Conservation (phyloP, 2,329 filamentous ascomycete genomes). For the Didymella pinodella region DNA sequence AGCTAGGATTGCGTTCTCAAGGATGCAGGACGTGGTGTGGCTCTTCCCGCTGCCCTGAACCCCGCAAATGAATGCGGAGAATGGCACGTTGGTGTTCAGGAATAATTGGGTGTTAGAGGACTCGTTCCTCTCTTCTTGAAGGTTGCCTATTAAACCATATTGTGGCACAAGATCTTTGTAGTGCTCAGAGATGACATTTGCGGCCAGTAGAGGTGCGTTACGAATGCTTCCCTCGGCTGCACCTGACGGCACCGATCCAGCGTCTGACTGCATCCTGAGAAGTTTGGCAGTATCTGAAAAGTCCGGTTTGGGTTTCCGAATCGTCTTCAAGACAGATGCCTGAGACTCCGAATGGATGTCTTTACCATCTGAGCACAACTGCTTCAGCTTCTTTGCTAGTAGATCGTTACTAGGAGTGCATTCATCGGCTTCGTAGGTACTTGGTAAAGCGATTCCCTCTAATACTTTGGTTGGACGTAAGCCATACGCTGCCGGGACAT, state of each 20-base stretch:
- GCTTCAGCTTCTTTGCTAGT: conserved; percentile 4
- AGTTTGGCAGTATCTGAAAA: conserved; percentile 7
- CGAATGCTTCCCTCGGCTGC: conserved; percentile 13
- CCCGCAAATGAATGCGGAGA: conserved; percentile 69
- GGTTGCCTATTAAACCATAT: conserved; percentile 21
- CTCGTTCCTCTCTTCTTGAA: neutral
- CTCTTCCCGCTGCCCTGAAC: conserved; percentile 70
- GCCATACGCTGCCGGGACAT: neutral
- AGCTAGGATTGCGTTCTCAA: conserved; percentile 55
- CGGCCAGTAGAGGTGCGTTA: conserved; percentile 22
- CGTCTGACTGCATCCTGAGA: neutral
- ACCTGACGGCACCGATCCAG: neutral
- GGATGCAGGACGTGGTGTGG: conserved; percentile 65
- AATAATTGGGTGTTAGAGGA: conserved; percentile 45
- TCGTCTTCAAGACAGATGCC: too few relatives aligned
- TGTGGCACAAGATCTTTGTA: conserved; percentile 25
- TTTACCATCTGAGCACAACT: neutral
- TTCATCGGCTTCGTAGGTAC: neutral
- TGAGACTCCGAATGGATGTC: neutral
- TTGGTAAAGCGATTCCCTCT: neutral
- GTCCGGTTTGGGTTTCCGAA: neutral
- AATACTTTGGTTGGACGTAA: neutral
- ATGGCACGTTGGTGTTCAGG: conserved; percentile 64
- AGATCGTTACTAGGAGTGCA: neutral
- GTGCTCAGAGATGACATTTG: conserved; percentile 9